Evolutionary conservation across 139 green algal genomes (phyloP).

Genomic region (Pleodorina starrii): DNA sequence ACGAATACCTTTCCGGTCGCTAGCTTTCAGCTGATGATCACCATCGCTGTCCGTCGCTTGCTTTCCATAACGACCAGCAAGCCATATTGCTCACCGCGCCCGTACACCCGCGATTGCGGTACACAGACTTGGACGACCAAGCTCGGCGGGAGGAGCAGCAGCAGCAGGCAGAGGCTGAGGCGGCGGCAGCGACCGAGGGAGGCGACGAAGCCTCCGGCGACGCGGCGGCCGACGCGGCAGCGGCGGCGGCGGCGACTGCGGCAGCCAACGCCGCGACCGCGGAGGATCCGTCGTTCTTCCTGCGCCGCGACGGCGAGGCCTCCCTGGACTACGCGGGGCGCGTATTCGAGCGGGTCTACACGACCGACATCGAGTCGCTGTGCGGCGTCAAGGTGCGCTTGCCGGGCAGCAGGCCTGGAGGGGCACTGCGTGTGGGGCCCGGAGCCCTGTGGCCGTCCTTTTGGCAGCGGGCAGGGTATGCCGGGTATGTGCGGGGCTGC

Average conservation of each 20-base stretch:
- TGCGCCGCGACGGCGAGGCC: constrained; percentile 69
- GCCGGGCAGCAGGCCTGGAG: no score
- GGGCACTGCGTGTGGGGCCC: no score
- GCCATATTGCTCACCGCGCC: not conserved
- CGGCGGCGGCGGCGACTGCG: not conserved
- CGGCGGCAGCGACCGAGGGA: not conserved
- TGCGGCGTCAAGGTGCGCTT: constrained; percentile 79
- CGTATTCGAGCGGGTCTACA: constrained; percentile 82
- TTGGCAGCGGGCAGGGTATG: no score
- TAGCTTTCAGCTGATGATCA: no score
- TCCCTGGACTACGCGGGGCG: constrained; percentile 74
- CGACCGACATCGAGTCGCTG: constrained; percentile 84
- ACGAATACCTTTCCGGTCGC: no score
- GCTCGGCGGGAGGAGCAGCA: constrained; percentile 23
- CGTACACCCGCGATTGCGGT: no score
- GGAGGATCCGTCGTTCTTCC: constrained; percentile 65
- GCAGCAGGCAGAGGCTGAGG: not conserved
- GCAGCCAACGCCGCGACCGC: constrained; percentile 14
- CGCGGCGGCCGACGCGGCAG: not conserved
- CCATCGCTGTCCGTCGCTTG: no score
- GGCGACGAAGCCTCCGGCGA: not conserved
- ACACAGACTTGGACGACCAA: constrained; percentile 58
- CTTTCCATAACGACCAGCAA: no score
- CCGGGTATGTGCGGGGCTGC: no score
- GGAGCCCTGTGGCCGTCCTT: no score